Evolutionary conservation across 768 basidiomycete genomes (phyloP), one percentile per base, ranked within the genome.

Genomic region (Scleroderma bovista): DNA sequence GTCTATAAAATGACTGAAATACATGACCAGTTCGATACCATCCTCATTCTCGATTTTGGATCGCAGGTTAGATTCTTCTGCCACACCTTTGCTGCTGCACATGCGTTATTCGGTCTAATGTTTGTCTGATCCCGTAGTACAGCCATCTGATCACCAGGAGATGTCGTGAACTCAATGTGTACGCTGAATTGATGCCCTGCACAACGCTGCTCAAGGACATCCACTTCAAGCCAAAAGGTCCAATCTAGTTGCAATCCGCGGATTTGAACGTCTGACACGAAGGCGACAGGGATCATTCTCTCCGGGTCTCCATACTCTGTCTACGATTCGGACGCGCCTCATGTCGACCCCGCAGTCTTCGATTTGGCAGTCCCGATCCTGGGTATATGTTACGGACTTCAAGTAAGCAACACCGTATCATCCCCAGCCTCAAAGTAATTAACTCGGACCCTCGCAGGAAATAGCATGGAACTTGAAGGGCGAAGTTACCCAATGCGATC

Each of bases 261-360:
- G 17, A 31, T 34, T 26, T 12, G n/a, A n/a, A n/a, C 13, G 17
- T 46, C 37, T 43, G 24, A 44, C 47, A 7, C 26, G 19, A 11
- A 9, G 40, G 17, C n/a, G 15, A 7, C 53, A 87, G 95, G 95
- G 50, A 86, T 99, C 66, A 97, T 98, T 60, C 78, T 99, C 34
- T 97, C 94, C 34, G 96, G 96, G 38, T 97, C 96, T 1, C 96
- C 96, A 0, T 98, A 95, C 71, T 98, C 95, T 29, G 96, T 98
- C 17, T 98, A 97, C 68, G 96, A 94, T 56, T 68, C 78, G 24
- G 94, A 83, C 55, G 85, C 96, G 5, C 95, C 96, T 20, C 93
- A 93, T 54, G 93, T 92, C 29, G 95, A 99, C 69, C 89, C 93
- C 16, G 86, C 78, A 15, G 83, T 98, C 10, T 98, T 92, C 60